Evolutionary conservation across 2,329 filamentous ascomycete species (phyloP).

Genomic region (Neofusicoccum cordaticola): DNA sequence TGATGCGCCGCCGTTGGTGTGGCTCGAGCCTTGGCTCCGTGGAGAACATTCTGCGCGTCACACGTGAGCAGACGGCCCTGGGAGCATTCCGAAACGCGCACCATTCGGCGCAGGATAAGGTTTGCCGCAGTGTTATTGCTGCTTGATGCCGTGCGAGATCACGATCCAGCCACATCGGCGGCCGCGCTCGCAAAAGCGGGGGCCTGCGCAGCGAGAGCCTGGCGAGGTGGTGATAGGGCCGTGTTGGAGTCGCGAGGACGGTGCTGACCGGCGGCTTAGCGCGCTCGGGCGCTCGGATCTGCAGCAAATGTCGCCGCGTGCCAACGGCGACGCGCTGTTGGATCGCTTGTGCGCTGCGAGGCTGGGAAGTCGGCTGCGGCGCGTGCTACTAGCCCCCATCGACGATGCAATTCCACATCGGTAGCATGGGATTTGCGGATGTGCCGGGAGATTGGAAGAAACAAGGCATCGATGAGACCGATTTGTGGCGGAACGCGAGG

Average conservation of each 20-base stretch:
- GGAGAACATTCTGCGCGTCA: slow-evolving; percentile 1
- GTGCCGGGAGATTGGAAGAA: slow-evolving; percentile 10
- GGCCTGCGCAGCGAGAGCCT: not conserved
- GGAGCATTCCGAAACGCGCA: not conserved
- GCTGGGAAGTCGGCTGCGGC: slow-evolving; percentile 1
- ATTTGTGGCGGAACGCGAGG: not conserved
- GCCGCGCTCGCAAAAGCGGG: not conserved
- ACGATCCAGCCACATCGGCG: not conserved
- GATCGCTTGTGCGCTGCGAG: not conserved
- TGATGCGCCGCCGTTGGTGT: not conserved
- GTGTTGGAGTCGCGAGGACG: not conserved
- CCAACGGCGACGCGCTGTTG: not conserved
- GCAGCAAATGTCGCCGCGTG: slow-evolving; percentile 4
- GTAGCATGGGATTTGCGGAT: slow-evolving; percentile 14
- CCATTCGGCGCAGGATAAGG: not conserved
- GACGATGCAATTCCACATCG: slow-evolving; percentile 4
- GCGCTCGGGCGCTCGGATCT: not conserved
- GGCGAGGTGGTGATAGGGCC: not conserved
- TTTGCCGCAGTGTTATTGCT: not conserved
- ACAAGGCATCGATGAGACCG: slow-evolving; percentile 2
- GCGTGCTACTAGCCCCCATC: slow-evolving; percentile 6
- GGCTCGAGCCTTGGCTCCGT: slow-evolving; percentile 1
- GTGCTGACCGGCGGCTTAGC: no score
- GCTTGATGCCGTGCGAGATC: not conserved
- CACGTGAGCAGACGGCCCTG: not conserved